Base-by-base conservation (phyloP, 768 basidiomycete species). In the Polyporus arcularius region DNA sequence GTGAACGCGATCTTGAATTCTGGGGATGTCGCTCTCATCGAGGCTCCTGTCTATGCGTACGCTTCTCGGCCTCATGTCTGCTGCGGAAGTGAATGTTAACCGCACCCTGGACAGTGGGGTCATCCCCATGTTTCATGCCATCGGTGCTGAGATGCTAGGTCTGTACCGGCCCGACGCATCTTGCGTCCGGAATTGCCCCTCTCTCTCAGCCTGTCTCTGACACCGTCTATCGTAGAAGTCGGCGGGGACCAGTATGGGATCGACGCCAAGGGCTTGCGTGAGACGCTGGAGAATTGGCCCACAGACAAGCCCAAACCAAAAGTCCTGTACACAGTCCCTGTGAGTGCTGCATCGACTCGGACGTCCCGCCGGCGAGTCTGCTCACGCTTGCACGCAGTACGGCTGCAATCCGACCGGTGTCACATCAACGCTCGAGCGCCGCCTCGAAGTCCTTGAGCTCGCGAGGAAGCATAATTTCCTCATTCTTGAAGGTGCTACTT, bases 371-470 rank as follows among this genome's bases (percentile, higher is more conserved):
- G 21, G 35, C 35, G 21, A 2, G 2, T 30, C 49, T 21, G 28
- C 47, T 16, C 11, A 50, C 2, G 3, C 8, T 21, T 32, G 30
- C 50, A 11, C 40, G 15, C 61, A 90, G 88, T 89, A 88, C 67
- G 94, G 94, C 38, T 89, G 88, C 65, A 96, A 96, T 72, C 94
- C 93, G 3, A 91, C 88, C 8, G 94, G 94, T 1, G 85, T 84
- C 71, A 94, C 93, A 4, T 83, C 89, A 5, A 80, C 89, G 2
- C 73, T 83, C 42, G 83, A 86, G 57, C 82, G 94, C 52, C 83
- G 89, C 40, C 78, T 84, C 72, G 85, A 88, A 71, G 84, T 93
- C 7, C 81, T 96, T 28, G 75, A 80, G 61, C 79, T 96, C 15
- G 87, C 89, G 14, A 80, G 82, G 58, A 81, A 90, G 67, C 81